These are phyloP conservation scores for Porogramme epimiltina DNA, from an alignment of 1,284 basidiomycete species.

Conservation along the genomic window DNA sequence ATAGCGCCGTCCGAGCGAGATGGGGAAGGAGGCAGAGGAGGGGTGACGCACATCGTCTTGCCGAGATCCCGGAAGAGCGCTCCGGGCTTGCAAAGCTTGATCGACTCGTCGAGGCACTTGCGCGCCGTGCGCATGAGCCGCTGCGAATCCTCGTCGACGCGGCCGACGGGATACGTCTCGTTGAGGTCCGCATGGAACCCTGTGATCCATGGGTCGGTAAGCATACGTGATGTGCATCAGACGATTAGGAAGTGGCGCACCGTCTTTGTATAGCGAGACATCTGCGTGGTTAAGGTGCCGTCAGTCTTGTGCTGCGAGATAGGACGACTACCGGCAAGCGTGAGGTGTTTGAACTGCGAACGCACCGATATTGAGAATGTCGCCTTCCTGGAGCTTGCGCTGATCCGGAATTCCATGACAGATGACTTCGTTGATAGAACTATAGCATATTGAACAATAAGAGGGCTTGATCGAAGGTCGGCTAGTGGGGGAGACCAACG, in stretches of 20 bases:
- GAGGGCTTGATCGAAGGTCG: neutral
- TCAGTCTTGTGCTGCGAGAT: neutral
- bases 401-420: constrained; percentile 97
- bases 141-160: constrained; percentile 80
- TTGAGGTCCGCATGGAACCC: constrained; percentile 93
- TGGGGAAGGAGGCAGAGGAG: neutral
- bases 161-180: constrained; percentile 88
- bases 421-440: constrained; percentile 94
- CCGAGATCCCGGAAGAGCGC: constrained; percentile 84
- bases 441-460: constrained; percentile 36
- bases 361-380: constrained; percentile 90
- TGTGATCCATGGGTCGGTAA: constrained; percentile 24
- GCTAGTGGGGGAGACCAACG: neutral
- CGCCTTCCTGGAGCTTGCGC: constrained; percentile 84
- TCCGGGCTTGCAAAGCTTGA: constrained; percentile 89
- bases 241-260: constrained; percentile 32
- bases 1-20: no score
- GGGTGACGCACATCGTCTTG: constrained; percentile 70
- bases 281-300: constrained; percentile 39
- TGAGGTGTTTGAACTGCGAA: neutral
- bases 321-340: neutral
- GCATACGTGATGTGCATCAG: neutral
- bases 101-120: constrained; percentile 83
- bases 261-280: constrained; percentile 69
- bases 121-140: constrained; percentile 84